Percentiles rank a stretch among this genome's conserved stretches.
phyloP scores from a whole-genome alignment of 768 basidiomycete genomes.

The Suillus luteus region DNA sequence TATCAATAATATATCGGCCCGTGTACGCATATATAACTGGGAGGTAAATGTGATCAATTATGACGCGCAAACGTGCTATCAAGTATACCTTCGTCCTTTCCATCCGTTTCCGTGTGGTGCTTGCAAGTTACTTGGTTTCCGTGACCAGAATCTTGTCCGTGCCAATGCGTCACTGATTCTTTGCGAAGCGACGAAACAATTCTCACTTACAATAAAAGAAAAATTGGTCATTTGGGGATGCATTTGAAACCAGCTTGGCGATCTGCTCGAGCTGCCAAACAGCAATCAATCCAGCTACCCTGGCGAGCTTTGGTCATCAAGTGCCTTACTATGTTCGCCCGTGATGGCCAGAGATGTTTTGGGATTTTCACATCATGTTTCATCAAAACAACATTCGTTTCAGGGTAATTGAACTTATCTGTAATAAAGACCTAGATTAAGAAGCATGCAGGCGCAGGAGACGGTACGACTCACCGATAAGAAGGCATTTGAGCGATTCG shows the following conservation, averaged over 20 bases:
- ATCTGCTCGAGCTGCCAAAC: constrained; percentile 43
- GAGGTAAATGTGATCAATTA: not conserved
- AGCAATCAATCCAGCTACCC: not conserved
- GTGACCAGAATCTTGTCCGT: constrained; percentile 49
- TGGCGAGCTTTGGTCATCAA: not conserved
- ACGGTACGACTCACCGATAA: constrained; percentile 24
- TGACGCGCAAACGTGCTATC: not conserved
- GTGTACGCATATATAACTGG: constrained; percentile 19
- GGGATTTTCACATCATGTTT: constrained; percentile 38
- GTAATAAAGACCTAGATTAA: not conserved
- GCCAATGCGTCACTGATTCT: not conserved
- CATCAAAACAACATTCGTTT: constrained; percentile 44
- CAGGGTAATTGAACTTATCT: constrained; percentile 43
- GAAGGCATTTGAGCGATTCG: constrained; percentile 16
- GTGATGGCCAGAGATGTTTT: constrained; percentile 40
- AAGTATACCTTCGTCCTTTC: constrained; percentile 51
- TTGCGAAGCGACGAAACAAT: not conserved
- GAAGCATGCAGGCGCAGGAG: not conserved
- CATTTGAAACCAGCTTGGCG: constrained; percentile 43
- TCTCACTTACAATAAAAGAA: constrained; percentile 57
- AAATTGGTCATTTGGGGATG: constrained; percentile 49
- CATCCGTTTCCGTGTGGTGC: constrained; percentile 50
- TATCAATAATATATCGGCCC: constrained; percentile 23
- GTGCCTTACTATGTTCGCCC: constrained; percentile 44
- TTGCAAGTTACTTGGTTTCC: constrained; percentile 44